Conservation (phyloP, 192 early-diverging fungal genomes). For the Coemansia sp. region DNA sequence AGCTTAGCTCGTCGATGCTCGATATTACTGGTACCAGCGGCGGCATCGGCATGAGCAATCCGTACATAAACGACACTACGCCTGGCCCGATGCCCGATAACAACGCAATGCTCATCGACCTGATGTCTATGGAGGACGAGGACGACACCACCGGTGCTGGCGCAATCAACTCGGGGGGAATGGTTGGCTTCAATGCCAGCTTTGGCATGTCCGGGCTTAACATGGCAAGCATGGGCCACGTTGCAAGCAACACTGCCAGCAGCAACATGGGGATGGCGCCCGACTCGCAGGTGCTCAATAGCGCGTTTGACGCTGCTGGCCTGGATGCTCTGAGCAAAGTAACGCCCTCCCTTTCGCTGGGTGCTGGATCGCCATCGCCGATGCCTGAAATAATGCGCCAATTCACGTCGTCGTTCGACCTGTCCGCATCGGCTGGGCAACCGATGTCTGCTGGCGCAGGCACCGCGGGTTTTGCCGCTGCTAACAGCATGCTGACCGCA, state of each 20-base stretch:
- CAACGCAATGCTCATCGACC: slow-evolving; percentile 49
- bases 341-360: slow-evolving; percentile 19
- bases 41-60: slow-evolving; percentile 45
- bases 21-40: slow-evolving; percentile 16
- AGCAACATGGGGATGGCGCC: slow-evolving; percentile 1
- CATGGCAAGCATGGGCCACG: slow-evolving; percentile 20
- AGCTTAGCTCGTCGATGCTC: slow-evolving; percentile 38
- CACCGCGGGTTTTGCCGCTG: background rate
- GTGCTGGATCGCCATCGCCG: slow-evolving; percentile 22
- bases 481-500: slow-evolving; percentile 9
- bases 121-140: slow-evolving; percentile 55
- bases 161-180: slow-evolving; percentile 42
- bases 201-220: slow-evolving; percentile 51
- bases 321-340: slow-evolving; percentile 48
- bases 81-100: slow-evolving; percentile 31
- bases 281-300: slow-evolving; percentile 49
- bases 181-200: slow-evolving; percentile 54
- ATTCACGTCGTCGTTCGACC: slow-evolving; percentile 49
- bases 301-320: slow-evolving; percentile 50
- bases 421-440: background rate
- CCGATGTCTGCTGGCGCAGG: background rate
- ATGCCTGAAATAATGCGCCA: slow-evolving; percentile 41
- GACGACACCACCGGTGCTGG: slow-evolving; percentile 17
- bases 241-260: background rate
- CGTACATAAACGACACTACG: slow-evolving; percentile 48